Evolutionary conservation across 2,329 filamentous ascomycete genomes (phyloP).

Genomic region (Dactylellina haptotyla): DNA sequence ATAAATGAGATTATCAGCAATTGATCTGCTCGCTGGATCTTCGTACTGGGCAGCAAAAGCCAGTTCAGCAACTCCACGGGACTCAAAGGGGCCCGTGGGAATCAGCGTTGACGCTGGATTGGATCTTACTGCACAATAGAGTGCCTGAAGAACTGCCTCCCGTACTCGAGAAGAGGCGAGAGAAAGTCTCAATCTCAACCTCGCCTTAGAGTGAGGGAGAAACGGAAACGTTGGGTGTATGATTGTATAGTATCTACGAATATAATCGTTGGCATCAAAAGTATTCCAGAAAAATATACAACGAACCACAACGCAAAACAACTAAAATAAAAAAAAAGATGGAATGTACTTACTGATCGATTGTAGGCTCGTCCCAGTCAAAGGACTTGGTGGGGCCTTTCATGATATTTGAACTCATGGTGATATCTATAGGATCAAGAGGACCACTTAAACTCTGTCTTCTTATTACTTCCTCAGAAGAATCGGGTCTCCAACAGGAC

Average conservation of each 20-base stretch:
- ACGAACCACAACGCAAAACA: conserved; percentile 50
- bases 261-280: conserved; percentile 55
- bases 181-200: conserved; percentile 68
- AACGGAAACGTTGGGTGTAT: conserved; percentile 76
- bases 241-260: conserved; percentile 69
- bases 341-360: conserved; percentile 61
- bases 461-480: conserved; percentile 47
- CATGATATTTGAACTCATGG: conserved; percentile 56
- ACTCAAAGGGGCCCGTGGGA: conserved; percentile 60
- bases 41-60: conserved; percentile 64
- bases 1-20: conserved; percentile 67
- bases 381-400: conserved; percentile 58
- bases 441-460: conserved; percentile 59
- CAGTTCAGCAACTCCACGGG: conserved; percentile 63
- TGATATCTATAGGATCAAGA: conserved; percentile 58
- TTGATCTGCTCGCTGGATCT: conserved; percentile 61
- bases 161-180: conserved; percentile 69
- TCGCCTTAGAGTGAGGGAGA: conserved; percentile 69
- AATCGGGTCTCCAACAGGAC: conserved; percentile 56
- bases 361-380: conserved; percentile 64
- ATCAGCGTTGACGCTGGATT: conserved; percentile 62
- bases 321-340: not conserved
- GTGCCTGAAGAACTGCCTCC: conserved; percentile 72
- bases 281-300: conserved; percentile 21
- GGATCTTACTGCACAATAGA: conserved; percentile 70